Percentiles rank a stretch among this genome's conserved stretches.
These are phyloP conservation scores for Coleophoma eucalyptorum DNA, from an alignment of 2,329 filamentous ascomycete species.

Conservation along the genomic window DNA sequence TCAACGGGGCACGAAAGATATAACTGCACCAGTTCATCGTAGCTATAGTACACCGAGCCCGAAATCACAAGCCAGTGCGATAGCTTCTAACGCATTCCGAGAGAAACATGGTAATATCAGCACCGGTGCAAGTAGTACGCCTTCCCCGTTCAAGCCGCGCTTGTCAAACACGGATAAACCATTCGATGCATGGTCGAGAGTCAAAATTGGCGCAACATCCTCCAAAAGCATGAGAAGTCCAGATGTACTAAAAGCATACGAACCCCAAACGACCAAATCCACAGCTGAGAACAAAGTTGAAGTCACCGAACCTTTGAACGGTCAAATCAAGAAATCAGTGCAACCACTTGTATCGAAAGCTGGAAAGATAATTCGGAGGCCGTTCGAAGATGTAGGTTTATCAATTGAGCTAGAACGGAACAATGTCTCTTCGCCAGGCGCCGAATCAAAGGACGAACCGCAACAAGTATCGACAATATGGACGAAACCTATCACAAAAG, in stretches of 20 bases:
- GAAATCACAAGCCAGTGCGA: background rate
- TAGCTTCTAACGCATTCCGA: background rate
- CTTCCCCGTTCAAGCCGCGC: slow-evolving; percentile 8
- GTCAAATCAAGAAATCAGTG: background rate
- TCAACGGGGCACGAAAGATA: too few species aligned
- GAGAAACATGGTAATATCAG: too few species aligned
- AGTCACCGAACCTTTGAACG: too few species aligned
- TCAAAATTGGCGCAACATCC: slow-evolving; percentile 28
- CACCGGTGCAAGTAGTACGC: too few species aligned
- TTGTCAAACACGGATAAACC: slow-evolving; percentile 19
- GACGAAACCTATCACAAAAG: slow-evolving; percentile 57
- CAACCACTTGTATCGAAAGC: slow-evolving; percentile 34
- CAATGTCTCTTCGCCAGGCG: background rate
- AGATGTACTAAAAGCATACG: background rate
- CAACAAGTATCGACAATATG: slow-evolving; percentile 42
- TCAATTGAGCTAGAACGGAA: background rate
- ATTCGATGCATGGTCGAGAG: slow-evolving; percentile 32
- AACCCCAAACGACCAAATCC: background rate
- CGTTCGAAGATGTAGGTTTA: slow-evolving; percentile 35
- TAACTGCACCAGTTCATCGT: background rate
- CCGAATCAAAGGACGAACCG: slow-evolving; percentile 20
- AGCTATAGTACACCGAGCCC: background rate
- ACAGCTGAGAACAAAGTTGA: background rate
- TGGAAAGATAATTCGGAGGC: slow-evolving; percentile 38
- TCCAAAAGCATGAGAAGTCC: background rate